Base-by-base conservation (phyloP, 2,329 filamentous ascomycete species). In the Aspergillus hortae region DNA sequence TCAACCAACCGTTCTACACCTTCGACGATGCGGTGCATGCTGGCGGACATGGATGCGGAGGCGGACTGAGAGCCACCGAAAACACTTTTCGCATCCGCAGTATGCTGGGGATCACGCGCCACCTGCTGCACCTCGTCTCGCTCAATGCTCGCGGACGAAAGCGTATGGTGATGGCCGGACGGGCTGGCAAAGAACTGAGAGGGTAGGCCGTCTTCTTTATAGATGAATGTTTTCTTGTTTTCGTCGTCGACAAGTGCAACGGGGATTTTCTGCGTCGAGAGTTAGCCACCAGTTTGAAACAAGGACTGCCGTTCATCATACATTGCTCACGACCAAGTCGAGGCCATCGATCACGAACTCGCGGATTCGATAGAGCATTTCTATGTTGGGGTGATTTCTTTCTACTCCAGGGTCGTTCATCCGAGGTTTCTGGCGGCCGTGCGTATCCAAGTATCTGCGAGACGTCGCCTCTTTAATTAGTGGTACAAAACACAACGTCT, bases 321-420 rank as follows among this genome's bases (percentile, higher is more conserved):
- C 71, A 46, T 74, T 69, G 56, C 77, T 75, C 49, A 78, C 72
- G n/a, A 80, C 79, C 25, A 87, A 68, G 48, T 80, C 71, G 35
- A 86, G 70, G 3, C 82, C 85, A 65, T 85, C 83, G 44, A 82
- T 77, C 6, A 88, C 71, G 30, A 88, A 76, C 54, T 85, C 83
- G 49, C 80, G 78, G 49, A 88, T 77, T 38, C 86, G 78, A 63
- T 82, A 81, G n/a, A 86, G 75, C 80, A 86, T 86, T 67, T 89
- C 86, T 32, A 82, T 74, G 50, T 85, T 82, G 0, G 78, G 76
- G 52, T 83, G 79, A 48, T 78, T 76, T 50, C 80, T 75, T 54
- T 80, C 74, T 30, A 82, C 68, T 9, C 70, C 70, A 30, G 63
- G 62, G 54, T 84, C 80, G 10, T 75, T 75, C 66, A 76, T 77